Conservation (phyloP, 495 filamentous ascomycete species). For the Penicillium turbatum region DNA sequence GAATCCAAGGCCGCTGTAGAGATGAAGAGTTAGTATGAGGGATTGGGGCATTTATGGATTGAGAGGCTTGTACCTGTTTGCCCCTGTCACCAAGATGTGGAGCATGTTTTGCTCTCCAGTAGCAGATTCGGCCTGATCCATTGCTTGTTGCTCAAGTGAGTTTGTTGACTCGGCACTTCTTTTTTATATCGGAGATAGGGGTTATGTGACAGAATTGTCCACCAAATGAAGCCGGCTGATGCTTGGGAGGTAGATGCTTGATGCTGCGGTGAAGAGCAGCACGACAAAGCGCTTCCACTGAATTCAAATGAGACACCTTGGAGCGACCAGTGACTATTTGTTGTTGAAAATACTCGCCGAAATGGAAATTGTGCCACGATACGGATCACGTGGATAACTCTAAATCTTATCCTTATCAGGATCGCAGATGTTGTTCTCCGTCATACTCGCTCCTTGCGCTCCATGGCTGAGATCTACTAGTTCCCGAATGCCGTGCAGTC, state of each 20-base stretch:
- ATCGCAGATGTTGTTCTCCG: background rate
- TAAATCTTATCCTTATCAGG: slow-evolving; percentile 8
- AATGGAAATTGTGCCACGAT: background rate
- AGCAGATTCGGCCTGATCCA: slow-evolving; percentile 11
- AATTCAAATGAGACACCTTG: background rate
- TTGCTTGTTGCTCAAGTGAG: slow-evolving; percentile 8
- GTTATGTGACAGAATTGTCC: slow-evolving; percentile 9
- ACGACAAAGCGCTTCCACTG: background rate
- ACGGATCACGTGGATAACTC: background rate
- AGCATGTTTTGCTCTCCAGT: slow-evolving; percentile 15
- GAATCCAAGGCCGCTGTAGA: slow-evolving; percentile 78
- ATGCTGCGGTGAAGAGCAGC: background rate
- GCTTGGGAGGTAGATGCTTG: background rate
- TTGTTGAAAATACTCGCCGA: background rate
- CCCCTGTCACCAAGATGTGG: slow-evolving; percentile 48
- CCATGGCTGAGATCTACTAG: slow-evolving; percentile 3
- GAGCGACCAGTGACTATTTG: background rate
- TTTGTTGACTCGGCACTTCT: slow-evolving; percentile 2
- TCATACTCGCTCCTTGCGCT: background rate
- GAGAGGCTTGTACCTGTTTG: slow-evolving; percentile 40
- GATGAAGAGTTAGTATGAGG: background rate
- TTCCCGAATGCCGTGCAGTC: slow-evolving; percentile 6
- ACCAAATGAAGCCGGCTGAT: background rate
- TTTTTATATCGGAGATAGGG: slow-evolving; percentile 6
- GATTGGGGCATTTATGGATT: background rate